These are phyloP conservation scores for Chlamydomonas sphaeroides DNA, from an alignment of 139 green algal genomes.

Conservation along the genomic window DNA sequence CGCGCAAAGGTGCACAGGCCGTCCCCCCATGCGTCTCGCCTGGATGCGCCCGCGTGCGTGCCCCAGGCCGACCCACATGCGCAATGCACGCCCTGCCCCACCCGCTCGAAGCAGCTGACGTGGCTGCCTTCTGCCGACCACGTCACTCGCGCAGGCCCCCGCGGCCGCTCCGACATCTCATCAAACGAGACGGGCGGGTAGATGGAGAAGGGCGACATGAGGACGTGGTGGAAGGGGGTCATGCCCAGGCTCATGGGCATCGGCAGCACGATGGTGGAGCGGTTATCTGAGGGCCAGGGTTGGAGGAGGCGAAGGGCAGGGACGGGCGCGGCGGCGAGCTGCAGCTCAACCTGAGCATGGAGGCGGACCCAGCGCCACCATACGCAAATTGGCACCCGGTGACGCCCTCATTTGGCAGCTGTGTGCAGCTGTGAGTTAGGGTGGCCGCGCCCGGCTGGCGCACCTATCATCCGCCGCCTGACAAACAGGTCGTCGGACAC, in stretches of 20 bases:
- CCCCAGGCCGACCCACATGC: too few relatives aligned
- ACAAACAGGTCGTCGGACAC: neutral
- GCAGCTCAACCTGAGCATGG: neutral
- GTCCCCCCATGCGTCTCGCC: too few relatives aligned
- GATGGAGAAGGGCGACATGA: conserved; percentile 12
- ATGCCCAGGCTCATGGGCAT: neutral
- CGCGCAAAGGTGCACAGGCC: too few relatives aligned
- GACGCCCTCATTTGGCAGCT: neutral
- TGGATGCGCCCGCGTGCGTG: too few relatives aligned
- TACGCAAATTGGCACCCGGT: neutral
- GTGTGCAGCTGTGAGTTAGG: neutral
- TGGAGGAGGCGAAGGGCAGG: too few relatives aligned
- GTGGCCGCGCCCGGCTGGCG: too few relatives aligned
- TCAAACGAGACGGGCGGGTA: neutral
- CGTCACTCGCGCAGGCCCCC: neutral
- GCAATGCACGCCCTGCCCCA: neutral
- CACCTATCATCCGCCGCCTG: conserved; percentile 7
- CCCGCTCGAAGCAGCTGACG: conserved; percentile 24
- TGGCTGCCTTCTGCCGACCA: conserved; percentile 18
- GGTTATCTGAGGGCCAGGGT: neutral
- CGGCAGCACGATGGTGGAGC: conserved; percentile 3
- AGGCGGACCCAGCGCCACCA: neutral
- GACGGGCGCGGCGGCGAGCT: too few relatives aligned
- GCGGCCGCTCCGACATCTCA: neutral
- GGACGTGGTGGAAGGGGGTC: conserved; percentile 18